A percentile compares a stretch with the other conserved stretches of the same genome.
Conservation (phyloP, 2,329 filamentous ascomycete species). For the Reticulascus tulasneorum region DNA sequence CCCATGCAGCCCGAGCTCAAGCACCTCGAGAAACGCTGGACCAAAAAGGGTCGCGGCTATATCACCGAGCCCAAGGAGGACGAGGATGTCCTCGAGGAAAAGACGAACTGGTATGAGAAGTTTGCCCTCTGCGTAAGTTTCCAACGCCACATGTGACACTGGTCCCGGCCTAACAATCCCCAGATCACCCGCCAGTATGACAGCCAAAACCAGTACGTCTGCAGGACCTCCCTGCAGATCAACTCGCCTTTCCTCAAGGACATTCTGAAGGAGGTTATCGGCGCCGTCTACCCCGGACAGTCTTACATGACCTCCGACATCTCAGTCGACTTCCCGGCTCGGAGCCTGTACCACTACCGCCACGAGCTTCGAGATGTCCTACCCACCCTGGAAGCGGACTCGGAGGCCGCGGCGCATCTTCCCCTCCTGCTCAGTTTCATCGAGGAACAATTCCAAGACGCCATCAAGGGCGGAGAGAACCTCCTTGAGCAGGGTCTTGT, state of each 20-base stretch:
- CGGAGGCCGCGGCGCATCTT: constrained; percentile 20
- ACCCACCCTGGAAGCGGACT: constrained; percentile 15
- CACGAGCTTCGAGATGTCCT: constrained; percentile 19
- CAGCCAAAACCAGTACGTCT: constrained; percentile 11
- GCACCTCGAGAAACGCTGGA: constrained; percentile 27
- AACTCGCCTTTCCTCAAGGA: constrained; percentile 20
- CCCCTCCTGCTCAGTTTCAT: constrained; percentile 41
- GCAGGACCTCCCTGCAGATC: constrained; percentile 14
- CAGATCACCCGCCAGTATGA: constrained; percentile 17
- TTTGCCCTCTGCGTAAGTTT: constrained; percentile 22
- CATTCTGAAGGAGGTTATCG: constrained; percentile 18
- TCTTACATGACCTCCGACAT: constrained; percentile 19
- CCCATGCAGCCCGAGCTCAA: constrained; percentile 25
- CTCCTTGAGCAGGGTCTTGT: constrained; percentile 49
- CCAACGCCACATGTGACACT: background rate
- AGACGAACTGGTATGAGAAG: constrained; percentile 25
- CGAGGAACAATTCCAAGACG: constrained; percentile 44
- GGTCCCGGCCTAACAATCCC: no score
- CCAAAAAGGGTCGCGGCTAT: constrained; percentile 21
- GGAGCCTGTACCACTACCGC: constrained; percentile 22
- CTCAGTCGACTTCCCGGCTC: constrained; percentile 18
- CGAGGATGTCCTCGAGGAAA: constrained; percentile 20
- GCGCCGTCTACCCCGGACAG: constrained; percentile 18
- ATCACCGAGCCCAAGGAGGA: constrained; percentile 25
- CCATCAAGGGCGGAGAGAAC: constrained; percentile 45